Evolutionary conservation across 1,284 basidiomycete genomes (phyloP).

Genomic region (Inonotus hispidus): DNA sequence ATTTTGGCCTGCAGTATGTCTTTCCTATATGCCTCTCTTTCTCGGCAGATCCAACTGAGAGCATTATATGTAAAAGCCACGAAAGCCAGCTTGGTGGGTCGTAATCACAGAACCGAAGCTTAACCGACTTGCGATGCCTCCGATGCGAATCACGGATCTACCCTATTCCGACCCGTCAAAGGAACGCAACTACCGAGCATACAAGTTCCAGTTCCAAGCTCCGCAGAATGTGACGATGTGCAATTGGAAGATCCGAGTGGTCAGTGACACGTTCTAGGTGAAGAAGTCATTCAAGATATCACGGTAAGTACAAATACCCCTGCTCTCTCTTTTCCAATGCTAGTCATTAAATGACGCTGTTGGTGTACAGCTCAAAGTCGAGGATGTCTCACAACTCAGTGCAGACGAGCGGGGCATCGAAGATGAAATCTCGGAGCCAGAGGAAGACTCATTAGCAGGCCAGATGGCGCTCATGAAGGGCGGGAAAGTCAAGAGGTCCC

Average conservation of each 20-base stretch:
- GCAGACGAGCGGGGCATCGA: constrained; percentile 62
- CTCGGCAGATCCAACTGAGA: neutral
- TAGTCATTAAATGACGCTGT: neutral
- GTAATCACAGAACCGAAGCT: constrained; percentile 89
- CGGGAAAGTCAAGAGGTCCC: constrained; percentile 70
- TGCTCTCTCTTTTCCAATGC: neutral
- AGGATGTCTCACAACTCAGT: constrained; percentile 57
- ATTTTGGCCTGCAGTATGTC: constrained; percentile 78
- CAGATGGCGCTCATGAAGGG: constrained; percentile 99
- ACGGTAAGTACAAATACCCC: constrained; percentile 43
- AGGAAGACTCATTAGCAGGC: constrained; percentile 92
- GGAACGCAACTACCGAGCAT: constrained; percentile 72
- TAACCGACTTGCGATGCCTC: constrained; percentile 88
- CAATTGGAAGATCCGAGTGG: constrained; percentile 83
- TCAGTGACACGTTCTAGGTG: constrained; percentile 89
- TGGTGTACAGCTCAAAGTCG: constrained; percentile 68
- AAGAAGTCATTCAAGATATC: constrained; percentile 71
- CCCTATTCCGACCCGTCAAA: constrained; percentile 56
- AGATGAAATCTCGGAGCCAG: constrained; percentile 94
- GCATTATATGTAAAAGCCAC: constrained; percentile 44
- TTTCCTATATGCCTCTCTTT: neutral
- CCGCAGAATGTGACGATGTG: constrained; percentile 82
- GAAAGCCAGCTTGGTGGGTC: constrained; percentile 88
- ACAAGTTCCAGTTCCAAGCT: constrained; percentile 93
- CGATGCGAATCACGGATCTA: constrained; percentile 78